Evolutionary conservation across 2,329 filamentous ascomycete species (phyloP).

Genomic region (Xylaria sp.): DNA sequence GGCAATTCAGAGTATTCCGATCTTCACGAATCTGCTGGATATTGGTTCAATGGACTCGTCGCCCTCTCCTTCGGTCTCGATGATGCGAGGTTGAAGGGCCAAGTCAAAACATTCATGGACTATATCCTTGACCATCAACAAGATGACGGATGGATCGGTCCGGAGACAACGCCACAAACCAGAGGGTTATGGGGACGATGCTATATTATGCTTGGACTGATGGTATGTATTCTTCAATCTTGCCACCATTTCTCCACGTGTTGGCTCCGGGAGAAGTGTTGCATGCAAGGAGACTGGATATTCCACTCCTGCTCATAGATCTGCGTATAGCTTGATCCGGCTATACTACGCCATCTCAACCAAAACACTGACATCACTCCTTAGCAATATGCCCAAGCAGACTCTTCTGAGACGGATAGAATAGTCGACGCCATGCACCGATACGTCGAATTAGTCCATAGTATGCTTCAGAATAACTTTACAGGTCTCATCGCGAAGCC

Average conservation of each 20-base stretch:
- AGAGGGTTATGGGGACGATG: constrained; percentile 65
- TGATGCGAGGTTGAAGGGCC: constrained; percentile 59
- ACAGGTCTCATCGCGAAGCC: constrained; percentile 59
- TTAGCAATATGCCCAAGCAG: constrained; percentile 59
- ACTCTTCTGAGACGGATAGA: constrained; percentile 53
- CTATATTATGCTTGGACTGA: constrained; percentile 61
- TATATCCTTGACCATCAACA: constrained; percentile 61
- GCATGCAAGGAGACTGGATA: too few species aligned
- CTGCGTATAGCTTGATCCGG: background rate
- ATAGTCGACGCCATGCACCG: constrained; percentile 61
- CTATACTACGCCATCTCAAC: background rate
- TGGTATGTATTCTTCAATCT: constrained; percentile 38
- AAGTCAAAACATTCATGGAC: constrained; percentile 57
- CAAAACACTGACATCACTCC: constrained; percentile 37
- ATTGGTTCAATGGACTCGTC: constrained; percentile 68
- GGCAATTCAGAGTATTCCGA: constrained; percentile 61
- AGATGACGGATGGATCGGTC: constrained; percentile 67
- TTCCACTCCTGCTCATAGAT: background rate
- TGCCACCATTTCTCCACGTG: background rate
- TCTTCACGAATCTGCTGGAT: constrained; percentile 64
- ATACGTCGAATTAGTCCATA: constrained; percentile 61
- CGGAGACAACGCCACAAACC: constrained; percentile 55
- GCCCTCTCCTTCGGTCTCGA: constrained; percentile 63
- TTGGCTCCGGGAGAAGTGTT: too few species aligned
- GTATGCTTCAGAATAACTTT: constrained; percentile 64